Evolutionary conservation across 768 basidiomycete genomes (phyloP).

Genomic region (Mycena albidolilacea): DNA sequence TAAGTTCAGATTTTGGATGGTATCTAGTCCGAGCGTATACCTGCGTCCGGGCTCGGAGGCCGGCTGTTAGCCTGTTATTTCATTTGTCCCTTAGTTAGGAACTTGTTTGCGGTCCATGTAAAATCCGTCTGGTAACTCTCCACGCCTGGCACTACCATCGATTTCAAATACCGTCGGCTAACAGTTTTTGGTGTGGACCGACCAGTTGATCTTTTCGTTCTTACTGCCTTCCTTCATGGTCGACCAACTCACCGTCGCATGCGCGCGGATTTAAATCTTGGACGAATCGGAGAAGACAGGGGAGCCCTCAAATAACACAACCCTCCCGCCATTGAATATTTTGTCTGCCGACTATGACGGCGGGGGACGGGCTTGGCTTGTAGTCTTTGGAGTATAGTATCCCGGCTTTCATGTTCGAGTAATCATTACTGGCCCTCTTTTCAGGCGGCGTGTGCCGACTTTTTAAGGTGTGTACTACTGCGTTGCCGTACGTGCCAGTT

Average conservation of each 20-base stretch:
- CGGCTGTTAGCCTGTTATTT: too few species aligned
- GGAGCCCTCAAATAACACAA: background rate
- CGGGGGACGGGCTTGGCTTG: constrained; percentile 32
- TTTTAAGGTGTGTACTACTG: constrained; percentile 32
- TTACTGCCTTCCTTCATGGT: background rate
- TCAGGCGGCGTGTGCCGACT: constrained; percentile 31
- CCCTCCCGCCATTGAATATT: background rate
- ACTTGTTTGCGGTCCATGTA: too few species aligned
- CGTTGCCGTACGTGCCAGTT: background rate
- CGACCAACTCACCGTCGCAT: background rate
- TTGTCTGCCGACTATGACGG: constrained; percentile 36
- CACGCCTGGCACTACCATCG: too few species aligned
- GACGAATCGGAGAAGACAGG: constrained; percentile 20
- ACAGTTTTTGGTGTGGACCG: too few species aligned
- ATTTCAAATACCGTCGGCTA: too few species aligned
- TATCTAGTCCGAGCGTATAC: too few species aligned
- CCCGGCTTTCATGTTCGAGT: background rate
- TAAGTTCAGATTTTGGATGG: too few species aligned
- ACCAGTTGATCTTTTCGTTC: too few species aligned
- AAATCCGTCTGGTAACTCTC: too few species aligned
- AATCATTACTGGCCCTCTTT: background rate
- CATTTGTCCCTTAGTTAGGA: too few species aligned
- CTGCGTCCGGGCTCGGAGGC: too few species aligned
- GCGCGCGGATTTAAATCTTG: background rate
- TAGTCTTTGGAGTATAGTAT: constrained; percentile 34